These are phyloP conservation scores for Microbotryum scabiosae DNA, from an alignment of 1,284 basidiomycete genomes.

Conservation along the genomic window DNA sequence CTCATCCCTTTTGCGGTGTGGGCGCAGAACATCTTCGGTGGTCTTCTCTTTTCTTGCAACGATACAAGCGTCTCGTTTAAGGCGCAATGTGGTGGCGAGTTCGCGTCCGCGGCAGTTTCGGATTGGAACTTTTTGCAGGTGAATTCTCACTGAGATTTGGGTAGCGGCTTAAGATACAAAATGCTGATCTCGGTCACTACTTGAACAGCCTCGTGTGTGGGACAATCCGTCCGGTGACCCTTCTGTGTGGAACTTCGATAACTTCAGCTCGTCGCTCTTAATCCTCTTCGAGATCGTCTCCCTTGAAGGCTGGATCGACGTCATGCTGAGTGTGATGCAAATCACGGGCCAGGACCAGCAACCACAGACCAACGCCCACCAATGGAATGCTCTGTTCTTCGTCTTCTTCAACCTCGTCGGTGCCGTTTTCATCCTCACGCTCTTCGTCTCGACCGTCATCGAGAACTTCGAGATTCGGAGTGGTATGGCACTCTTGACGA, in stretches of 20 bases:
- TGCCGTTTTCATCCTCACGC: constrained; percentile 62
- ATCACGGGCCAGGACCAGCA: constrained; percentile 64
- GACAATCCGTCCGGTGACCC: constrained; percentile 81
- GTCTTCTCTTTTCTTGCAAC: constrained; percentile 77
- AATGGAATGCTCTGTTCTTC: constrained; percentile 84
- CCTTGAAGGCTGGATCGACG: constrained; percentile 88
- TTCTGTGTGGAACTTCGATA: constrained; percentile 83
- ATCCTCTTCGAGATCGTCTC: constrained; percentile 97
- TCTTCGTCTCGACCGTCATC: constrained; percentile 61
- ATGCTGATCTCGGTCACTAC: constrained; percentile 45
- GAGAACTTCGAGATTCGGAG: constrained; percentile 76
- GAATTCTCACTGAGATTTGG: too few species aligned
- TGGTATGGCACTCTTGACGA: constrained; percentile 72
- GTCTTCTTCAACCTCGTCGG: constrained; percentile 88
- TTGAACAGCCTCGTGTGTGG: constrained; percentile 65
- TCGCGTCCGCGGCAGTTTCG: constrained; percentile 44
- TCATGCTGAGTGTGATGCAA: constrained; percentile 72
- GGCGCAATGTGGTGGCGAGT: constrained; percentile 68
- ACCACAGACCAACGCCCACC: constrained; percentile 60
- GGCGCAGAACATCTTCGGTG: constrained; percentile 90
- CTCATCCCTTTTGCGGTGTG: constrained; percentile 96
- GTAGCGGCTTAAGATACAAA: too few species aligned
- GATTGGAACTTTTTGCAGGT: constrained; percentile 50
- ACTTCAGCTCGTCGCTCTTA: constrained; percentile 71
- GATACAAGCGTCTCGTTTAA: constrained; percentile 55